Evolutionary conservation across 495 filamentous ascomycete genomes (phyloP).

Genomic region (Neurospora intermedia): DNA sequence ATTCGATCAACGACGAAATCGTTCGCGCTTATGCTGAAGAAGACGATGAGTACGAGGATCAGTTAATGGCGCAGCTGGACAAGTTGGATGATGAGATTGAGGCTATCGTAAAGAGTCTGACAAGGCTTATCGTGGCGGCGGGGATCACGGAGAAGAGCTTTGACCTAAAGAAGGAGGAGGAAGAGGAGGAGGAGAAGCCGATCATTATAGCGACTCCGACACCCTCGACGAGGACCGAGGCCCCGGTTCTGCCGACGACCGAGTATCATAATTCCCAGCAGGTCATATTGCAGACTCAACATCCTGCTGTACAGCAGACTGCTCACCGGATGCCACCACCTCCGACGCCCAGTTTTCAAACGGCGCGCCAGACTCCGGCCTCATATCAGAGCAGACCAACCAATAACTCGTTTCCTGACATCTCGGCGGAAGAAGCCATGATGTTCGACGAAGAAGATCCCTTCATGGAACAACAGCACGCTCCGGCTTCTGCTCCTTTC

Average conservation of each 20-base stretch:
- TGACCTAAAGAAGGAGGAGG: conserved; percentile 20
- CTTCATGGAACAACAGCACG: conserved; percentile 11
- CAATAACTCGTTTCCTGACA: conserved; percentile 6
- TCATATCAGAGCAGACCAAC: neutral
- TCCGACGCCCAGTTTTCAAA: neutral
- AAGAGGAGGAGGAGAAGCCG: conserved; percentile 11
- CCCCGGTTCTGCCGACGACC: neutral
- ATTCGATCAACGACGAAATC: conserved; percentile 26
- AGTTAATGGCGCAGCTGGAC: conserved; percentile 20
- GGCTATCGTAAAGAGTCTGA: conserved; percentile 17
- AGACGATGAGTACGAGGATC: conserved; percentile 28
- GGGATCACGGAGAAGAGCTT: conserved; percentile 22
- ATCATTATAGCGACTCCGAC: conserved; percentile 7
- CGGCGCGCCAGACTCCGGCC: neutral
- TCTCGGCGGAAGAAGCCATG: conserved; percentile 25
- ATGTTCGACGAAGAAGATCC: conserved; percentile 35
- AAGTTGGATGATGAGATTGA: conserved; percentile 21
- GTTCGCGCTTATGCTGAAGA: conserved; percentile 27
- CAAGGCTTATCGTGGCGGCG: conserved; percentile 20
- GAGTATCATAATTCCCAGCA: conserved; percentile 12
- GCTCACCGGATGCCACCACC: neutral
- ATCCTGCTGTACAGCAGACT: neutral
- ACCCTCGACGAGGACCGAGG: neutral
- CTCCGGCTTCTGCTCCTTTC: neutral
- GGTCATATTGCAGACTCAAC: conserved; percentile 39